Conservation (phyloP, 2,329 filamentous ascomycete genomes). For the Conoideocrella luteorostrata region DNA sequence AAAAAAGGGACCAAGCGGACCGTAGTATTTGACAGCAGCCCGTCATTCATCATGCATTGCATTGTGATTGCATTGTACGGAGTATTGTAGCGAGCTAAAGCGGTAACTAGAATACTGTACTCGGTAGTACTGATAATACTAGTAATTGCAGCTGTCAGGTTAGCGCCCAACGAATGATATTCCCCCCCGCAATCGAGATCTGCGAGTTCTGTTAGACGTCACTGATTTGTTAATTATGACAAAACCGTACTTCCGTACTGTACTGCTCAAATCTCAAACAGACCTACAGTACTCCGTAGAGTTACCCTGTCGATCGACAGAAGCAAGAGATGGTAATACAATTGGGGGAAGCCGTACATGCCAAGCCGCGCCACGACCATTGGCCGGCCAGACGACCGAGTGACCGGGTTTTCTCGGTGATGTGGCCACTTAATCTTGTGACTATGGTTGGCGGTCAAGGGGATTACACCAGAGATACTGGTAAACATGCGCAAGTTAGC, state of each 20-base stretch:
- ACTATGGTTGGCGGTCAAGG: conserved; percentile 2
- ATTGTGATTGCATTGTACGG: neutral
- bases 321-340: neutral
- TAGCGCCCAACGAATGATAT: neutral
- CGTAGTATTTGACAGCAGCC: neutral
- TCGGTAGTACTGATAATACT: too few relatives aligned
- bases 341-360: neutral
- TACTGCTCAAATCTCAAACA: too few relatives aligned
- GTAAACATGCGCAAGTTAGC: too few relatives aligned
- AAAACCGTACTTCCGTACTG: too few relatives aligned
- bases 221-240: too few relatives aligned
- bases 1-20: too few relatives aligned
- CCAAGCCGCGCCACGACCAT: neutral
- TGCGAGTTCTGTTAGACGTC: conserved; percentile 2
- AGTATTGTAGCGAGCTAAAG: neutral
- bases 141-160: neutral
- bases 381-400: neutral
- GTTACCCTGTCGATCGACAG: conserved; percentile 1
- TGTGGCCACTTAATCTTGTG: neutral
- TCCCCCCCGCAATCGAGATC: conserved; percentile 8
- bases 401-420: neutral
- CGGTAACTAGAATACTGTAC: too few relatives aligned
- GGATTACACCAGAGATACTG: too few relatives aligned
- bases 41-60: neutral
- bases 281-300: too few relatives aligned